phyloP scores from a whole-genome alignment of 2,329 filamentous ascomycete genomes.

The Colletotrichum sp. region DNA sequence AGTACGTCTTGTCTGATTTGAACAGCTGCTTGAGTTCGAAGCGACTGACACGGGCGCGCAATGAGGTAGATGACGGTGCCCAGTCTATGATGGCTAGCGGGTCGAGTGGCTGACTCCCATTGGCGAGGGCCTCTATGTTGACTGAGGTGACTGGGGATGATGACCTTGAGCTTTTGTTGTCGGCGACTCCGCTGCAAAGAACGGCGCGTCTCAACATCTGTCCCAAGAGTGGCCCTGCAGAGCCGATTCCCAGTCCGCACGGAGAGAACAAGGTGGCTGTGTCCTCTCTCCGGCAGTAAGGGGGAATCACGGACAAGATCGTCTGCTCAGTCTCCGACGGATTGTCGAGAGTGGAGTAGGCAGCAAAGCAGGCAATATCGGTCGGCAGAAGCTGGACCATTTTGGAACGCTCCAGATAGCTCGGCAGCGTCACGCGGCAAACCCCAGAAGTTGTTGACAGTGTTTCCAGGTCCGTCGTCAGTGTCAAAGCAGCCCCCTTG shows the following conservation, averaged over 20 bases:
- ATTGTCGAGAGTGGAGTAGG: background rate
- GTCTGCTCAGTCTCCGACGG: background rate
- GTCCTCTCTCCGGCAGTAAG: background rate
- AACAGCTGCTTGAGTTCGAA: background rate
- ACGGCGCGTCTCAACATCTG: background rate
- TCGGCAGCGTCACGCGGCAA: background rate
- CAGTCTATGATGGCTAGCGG: background rate
- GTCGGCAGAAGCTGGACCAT: background rate
- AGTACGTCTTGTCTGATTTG: background rate
- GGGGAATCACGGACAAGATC: background rate
- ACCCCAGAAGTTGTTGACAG: background rate
- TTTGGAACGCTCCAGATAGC: background rate
- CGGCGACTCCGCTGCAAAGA: background rate
- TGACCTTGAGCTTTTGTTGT: background rate
- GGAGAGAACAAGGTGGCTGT: background rate
- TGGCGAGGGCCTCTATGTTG: background rate
- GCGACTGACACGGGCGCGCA: background rate
- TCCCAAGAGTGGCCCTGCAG: background rate
- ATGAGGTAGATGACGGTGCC: background rate
- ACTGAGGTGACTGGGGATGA: background rate
- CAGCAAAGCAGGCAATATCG: background rate
- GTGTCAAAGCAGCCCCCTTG: background rate
- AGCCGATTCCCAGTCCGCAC: background rate
- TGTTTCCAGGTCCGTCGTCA: background rate
- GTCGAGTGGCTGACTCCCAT: background rate